Evolutionary conservation across 2,329 filamentous ascomycete genomes (phyloP).

Genomic region (Xylaria polymorpha): DNA sequence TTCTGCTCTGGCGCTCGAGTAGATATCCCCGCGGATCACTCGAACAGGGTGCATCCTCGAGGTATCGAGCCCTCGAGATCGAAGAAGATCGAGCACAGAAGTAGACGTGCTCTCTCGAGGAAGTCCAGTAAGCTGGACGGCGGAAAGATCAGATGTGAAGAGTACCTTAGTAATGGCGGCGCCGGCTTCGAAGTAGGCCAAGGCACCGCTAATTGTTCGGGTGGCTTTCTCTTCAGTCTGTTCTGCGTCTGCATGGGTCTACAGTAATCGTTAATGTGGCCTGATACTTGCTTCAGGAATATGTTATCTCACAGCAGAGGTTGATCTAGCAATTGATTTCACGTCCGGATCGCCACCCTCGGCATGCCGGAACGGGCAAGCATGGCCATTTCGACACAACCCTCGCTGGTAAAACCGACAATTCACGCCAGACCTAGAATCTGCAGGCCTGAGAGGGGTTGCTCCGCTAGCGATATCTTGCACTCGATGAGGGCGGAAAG

Average conservation of each 20-base stretch:
- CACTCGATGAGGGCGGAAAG: conserved; percentile 14
- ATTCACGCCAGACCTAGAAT: conserved; percentile 19
- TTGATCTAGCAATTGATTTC: background rate
- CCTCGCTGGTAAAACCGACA: conserved; percentile 37
- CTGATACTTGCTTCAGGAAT: background rate
- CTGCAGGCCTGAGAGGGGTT: background rate
- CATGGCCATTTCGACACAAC: conserved; percentile 32
- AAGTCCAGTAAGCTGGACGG: conserved; percentile 50
- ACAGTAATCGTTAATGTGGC: background rate
- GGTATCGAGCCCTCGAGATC: conserved; percentile 32
- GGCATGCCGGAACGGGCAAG: conserved; percentile 31
- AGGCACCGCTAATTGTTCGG: conserved; percentile 42
- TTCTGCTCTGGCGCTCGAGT: conserved; percentile 42
- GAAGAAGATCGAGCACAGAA: conserved; percentile 42
- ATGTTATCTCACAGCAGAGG: background rate
- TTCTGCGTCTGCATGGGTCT: background rate
- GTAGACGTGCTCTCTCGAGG: conserved; percentile 38
- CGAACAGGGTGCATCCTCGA: conserved; percentile 31
- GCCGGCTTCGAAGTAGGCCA: conserved; percentile 51
- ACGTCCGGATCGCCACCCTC: background rate
- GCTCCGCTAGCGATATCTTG: background rate
- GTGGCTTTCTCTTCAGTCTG: conserved; percentile 13
- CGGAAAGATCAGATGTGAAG: conserved; percentile 53
- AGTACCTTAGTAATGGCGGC: conserved; percentile 46
- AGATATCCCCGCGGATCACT: conserved; percentile 18